Percentiles rank a stretch among this genome's conserved stretches.
These are phyloP conservation scores for Hortiboletus flavorubellus DNA, from an alignment of 768 basidiomycete genomes.

Conservation along the genomic window DNA sequence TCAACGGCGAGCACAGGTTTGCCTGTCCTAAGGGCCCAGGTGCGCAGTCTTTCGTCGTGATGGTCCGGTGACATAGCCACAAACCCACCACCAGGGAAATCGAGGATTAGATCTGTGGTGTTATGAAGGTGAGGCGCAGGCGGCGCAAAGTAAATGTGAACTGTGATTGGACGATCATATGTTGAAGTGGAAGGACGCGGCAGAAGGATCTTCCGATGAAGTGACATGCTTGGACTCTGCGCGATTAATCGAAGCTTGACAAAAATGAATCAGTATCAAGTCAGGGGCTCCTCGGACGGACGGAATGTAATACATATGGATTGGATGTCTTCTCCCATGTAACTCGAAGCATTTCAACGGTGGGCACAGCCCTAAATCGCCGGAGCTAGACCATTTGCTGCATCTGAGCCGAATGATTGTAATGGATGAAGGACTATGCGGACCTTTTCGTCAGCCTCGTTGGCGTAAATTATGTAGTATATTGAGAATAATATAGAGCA, in stretches of 20 bases:
- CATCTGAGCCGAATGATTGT: neutral
- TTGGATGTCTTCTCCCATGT: constrained; percentile 98
- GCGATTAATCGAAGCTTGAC: constrained; percentile 60
- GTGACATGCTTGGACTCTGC: constrained; percentile 55
- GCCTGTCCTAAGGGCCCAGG: constrained; percentile 79
- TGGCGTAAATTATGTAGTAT: constrained; percentile 88
- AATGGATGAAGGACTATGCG: constrained; percentile 12
- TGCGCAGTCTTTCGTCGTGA: constrained; percentile 88
- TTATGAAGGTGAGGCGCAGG: constrained; percentile 59
- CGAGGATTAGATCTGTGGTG: constrained; percentile 80
- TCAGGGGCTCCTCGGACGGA: constrained; percentile 13
- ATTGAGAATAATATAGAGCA: constrained; percentile 80
- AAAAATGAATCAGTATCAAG: constrained; percentile 5
- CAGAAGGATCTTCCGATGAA: constrained; percentile 75
- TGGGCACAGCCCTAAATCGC: constrained; percentile 87
- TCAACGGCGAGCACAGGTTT: constrained; percentile 84
- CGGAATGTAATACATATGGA: constrained; percentile 63
- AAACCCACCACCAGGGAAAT: constrained; percentile 96
- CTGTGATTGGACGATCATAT: constrained; percentile 79
- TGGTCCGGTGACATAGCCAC: constrained; percentile 95
- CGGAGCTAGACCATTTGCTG: constrained; percentile 57
- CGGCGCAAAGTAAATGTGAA: constrained; percentile 77
- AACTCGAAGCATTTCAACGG: constrained; percentile 90
- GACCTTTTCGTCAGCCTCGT: constrained; percentile 96
- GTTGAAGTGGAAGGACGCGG: constrained; percentile 74